Percentiles rank a stretch among this genome's conserved stretches.
Conservation (phyloP, 1,139 yeast species). For the Suhomyces choctaworum region DNA sequence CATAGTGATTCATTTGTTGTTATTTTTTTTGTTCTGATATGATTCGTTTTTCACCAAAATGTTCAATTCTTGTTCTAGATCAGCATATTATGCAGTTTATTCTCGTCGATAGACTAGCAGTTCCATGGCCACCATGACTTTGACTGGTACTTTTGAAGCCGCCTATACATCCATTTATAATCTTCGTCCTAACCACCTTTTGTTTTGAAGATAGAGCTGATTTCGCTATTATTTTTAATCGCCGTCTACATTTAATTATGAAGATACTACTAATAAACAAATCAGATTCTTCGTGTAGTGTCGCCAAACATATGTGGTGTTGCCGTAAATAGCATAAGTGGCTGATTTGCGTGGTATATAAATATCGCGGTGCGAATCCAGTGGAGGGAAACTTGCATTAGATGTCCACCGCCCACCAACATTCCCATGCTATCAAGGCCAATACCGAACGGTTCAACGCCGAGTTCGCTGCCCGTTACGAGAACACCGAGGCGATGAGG, state of each 20-base stretch:
- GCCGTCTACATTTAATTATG: slow-evolving; percentile 3
- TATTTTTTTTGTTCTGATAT: slow-evolving; percentile 7
- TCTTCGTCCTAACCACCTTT: slow-evolving; percentile 6
- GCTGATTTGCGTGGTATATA: no score
- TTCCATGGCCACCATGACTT: slow-evolving; percentile 1
- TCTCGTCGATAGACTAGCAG: slow-evolving; percentile 3
- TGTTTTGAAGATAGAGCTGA: slow-evolving; percentile 11
- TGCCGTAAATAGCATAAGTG: neutral
- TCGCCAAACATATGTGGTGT: neutral
- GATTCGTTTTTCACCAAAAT: slow-evolving; percentile 6
- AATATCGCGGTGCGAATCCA: no score
- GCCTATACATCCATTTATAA: slow-evolving; percentile 3
- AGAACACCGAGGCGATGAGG: slow-evolving; percentile 21
- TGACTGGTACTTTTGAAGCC: slow-evolving; percentile 4
- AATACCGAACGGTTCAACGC: slow-evolving; percentile 26
- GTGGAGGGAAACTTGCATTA: no score
- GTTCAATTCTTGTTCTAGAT: slow-evolving; percentile 10
- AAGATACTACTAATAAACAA: slow-evolving; percentile 7
- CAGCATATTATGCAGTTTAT: slow-evolving; percentile 7
- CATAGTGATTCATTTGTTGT: slow-evolving; percentile 7
- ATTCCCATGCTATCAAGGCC: slow-evolving; percentile 24
- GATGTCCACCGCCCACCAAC: no score
- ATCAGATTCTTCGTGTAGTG: slow-evolving; percentile 1
- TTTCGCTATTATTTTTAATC: slow-evolving; percentile 9
- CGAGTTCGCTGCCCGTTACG: slow-evolving; percentile 26